phyloP scores from a whole-genome alignment of 192 early-diverging fungal genomes.

The Chytriomyces sp. region DNA sequence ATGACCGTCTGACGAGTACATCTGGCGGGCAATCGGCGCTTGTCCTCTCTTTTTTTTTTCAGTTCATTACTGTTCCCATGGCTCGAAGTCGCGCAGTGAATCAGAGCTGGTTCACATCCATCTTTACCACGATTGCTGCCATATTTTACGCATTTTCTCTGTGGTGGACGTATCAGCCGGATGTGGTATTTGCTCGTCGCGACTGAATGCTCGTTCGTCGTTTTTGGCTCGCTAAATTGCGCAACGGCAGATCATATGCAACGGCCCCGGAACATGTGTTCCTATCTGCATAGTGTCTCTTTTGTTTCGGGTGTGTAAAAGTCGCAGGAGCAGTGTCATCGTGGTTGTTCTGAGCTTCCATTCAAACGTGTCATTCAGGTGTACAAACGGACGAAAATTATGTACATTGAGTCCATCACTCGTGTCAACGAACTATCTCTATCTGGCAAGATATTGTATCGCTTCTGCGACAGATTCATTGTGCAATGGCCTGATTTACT shows the following conservation, averaged over 20 bases:
- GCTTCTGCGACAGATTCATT: constrained; percentile 78
- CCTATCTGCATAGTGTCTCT: constrained; percentile 69
- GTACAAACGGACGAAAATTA: constrained; percentile 58
- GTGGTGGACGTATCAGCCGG: constrained; percentile 53
- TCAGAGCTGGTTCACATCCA: constrained; percentile 67
- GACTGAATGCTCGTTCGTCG: neutral
- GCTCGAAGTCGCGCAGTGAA: constrained; percentile 78
- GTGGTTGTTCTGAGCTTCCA: too few relatives aligned
- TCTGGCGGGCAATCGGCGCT: too few relatives aligned
- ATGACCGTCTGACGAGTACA: neutral
- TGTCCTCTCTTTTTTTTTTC: neutral
- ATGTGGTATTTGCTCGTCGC: constrained; percentile 54
- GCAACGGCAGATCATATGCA: constrained; percentile 70
- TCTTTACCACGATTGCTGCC: constrained; percentile 50
- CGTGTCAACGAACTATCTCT: constrained; percentile 85
- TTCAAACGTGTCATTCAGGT: neutral
- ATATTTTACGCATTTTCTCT: constrained; percentile 26
- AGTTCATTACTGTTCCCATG: constrained; percentile 45
- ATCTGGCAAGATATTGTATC: constrained; percentile 81
- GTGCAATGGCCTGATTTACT: constrained; percentile 83
- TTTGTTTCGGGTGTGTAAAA: constrained; percentile 54
- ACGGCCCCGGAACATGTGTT: constrained; percentile 90
- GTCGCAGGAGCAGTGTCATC: too few relatives aligned
- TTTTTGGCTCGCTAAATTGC: neutral
- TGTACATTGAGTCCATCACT: constrained; percentile 94